Percentiles rank a stretch among this genome's conserved stretches.
Evolutionary conservation across 371 early-diverging fungal species (phyloP).

Genomic region (Umbelopsis sp.): DNA sequence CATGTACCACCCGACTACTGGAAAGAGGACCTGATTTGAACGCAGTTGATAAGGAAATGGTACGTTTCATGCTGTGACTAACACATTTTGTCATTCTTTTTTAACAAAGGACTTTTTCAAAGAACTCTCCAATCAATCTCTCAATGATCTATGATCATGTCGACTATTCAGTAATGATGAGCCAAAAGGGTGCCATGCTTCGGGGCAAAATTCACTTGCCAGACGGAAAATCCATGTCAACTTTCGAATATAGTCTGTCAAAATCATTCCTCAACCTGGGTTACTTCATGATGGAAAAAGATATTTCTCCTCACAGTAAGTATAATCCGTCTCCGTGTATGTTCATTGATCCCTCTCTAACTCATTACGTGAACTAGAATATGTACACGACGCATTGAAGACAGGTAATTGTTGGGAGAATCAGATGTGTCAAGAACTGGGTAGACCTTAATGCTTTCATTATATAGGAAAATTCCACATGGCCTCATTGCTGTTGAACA

Average conservation of each 20-base stretch:
- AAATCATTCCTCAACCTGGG: conserved; percentile 56
- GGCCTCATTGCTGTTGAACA: conserved; percentile 44
- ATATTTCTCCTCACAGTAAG: conserved; percentile 37
- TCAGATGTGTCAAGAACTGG: background rate
- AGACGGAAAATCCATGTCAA: conserved; percentile 32
- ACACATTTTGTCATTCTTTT: background rate
- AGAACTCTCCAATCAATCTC: conserved; percentile 55
- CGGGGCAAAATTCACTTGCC: conserved; percentile 34
- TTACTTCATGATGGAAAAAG: conserved; percentile 53
- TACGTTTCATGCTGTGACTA: conserved; percentile 20
- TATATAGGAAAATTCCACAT: conserved; percentile 53
- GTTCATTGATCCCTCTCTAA: background rate
- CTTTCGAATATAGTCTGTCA: conserved; percentile 45
- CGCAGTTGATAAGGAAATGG: conserved; percentile 50
- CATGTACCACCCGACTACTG: conserved; percentile 51
- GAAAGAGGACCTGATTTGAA: conserved; percentile 40
- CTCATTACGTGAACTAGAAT: conserved; percentile 23
- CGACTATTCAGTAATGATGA: conserved; percentile 61
- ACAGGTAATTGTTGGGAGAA: conserved; percentile 32
- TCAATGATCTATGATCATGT: conserved; percentile 50
- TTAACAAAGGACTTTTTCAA: background rate
- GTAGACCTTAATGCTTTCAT: background rate
- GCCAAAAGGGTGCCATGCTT: conserved; percentile 45
- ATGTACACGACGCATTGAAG: conserved; percentile 49
- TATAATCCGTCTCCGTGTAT: background rate